A percentile compares a stretch with the other conserved stretches of the same genome.
Conservation (phyloP, 352 stramenopile species). For the Salisapilia sapeloensis region DNA sequence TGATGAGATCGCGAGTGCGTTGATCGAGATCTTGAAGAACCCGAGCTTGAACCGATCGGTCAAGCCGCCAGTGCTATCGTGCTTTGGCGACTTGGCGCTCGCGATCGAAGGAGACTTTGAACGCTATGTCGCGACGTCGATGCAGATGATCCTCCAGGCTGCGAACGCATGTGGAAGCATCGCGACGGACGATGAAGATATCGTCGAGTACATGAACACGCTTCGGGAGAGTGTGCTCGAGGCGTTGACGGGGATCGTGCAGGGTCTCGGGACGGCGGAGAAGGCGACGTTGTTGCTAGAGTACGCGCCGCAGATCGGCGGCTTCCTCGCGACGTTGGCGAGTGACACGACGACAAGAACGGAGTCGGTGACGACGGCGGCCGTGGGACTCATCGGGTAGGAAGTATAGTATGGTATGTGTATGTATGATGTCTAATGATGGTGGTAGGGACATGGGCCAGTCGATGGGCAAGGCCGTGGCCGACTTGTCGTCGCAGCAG, state of each 20-base stretch:
- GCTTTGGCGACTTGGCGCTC: constrained; percentile 95
- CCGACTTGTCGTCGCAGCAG: constrained; percentile 36
- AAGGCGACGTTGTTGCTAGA: constrained; percentile 75
- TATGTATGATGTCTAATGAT: constrained; percentile 5
- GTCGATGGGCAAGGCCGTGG: constrained; percentile 49
- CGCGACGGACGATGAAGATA: constrained; percentile 90
- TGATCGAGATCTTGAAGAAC: constrained; percentile 95
- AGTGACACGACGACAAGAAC: constrained; percentile 67
- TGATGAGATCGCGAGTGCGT: constrained; percentile 86
- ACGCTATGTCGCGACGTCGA: constrained; percentile 62
- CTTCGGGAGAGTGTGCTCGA: constrained; percentile 92
- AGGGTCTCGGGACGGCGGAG: constrained; percentile 84
- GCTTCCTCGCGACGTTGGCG: constrained; percentile 80
- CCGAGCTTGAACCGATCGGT: constrained; percentile 84
- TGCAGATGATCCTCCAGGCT: constrained; percentile 77
- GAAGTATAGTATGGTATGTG: constrained; percentile 8
- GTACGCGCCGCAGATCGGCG: constrained; percentile 69
- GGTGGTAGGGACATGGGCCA: constrained; percentile 59
- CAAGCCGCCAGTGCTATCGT: constrained; percentile 92
- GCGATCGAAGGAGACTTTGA: constrained; percentile 88
- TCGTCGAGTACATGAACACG: constrained; percentile 96
- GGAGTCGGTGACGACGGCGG: constrained; percentile 83
- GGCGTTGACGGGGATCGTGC: constrained; percentile 92
- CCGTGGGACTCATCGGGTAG: constrained; percentile 81
- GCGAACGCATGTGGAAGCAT: constrained; percentile 76